Evolutionary conservation across 257 asterid genomes (phyloP), one percentile per base, ranked within the genome.

Genomic region (Penstemon barbatus): DNA sequence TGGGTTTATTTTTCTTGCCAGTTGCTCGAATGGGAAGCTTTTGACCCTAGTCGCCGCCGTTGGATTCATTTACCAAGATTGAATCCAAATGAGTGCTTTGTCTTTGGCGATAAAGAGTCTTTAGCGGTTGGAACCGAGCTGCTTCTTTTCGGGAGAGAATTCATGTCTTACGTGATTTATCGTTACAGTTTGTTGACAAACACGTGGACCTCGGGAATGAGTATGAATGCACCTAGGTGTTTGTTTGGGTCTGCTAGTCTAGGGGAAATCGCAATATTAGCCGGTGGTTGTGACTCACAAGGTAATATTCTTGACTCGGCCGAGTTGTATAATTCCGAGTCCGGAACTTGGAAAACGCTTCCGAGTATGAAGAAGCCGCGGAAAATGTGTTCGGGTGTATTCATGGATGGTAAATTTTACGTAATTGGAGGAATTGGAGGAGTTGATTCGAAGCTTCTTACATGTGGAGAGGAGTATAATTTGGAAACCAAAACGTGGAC

Each of bases 71-170:
- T 83, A 9, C 99, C 99, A 4, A 81, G 83, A 15, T 88, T 90
- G 96, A 79, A 79, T 19, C 81, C 92, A 0, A 90, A 90, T 1
- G 92, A 90, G 0, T 83, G 86, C 67, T 90, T 93, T 8, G 76
- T 75, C 40, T 83, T 80, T 65, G 86, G 96, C 2, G 97, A 93
- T 72, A 90, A 84, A 79, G 99, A 93, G 63, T 93, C 99, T 43
- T 68, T 93, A 33, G 99, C 99, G 0, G 99, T 93, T 48, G 99
- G 99, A 4, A 93, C 97, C 0, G 97, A 90, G 71, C 92, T 93
- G 56, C 96, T 93, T 4, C 97, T 93, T 57, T 90, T 93, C 15
- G 97, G 96, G 10, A 84, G 79, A 69, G 97, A 85, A 71, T 83
- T 90, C 64, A 61, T 82, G 84, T 79, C 96, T 40, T 90, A 85